phyloP scores from a whole-genome alignment of 2,329 filamentous ascomycete species.

The Calonectria montana region DNA sequence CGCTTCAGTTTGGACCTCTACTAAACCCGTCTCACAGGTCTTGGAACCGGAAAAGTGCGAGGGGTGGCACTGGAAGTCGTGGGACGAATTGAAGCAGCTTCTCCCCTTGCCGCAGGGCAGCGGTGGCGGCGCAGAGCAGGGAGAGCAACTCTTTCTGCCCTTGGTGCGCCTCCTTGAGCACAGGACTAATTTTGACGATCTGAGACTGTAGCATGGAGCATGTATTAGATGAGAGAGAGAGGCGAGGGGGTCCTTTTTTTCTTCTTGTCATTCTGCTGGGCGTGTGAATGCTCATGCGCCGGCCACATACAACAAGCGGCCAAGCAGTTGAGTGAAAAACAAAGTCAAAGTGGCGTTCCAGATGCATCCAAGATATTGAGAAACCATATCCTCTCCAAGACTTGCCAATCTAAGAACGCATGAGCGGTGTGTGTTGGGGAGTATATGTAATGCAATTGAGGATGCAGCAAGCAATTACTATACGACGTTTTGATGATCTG shows the following conservation, averaged over 20 bases:
- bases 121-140: neutral
- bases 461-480: neutral
- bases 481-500: neutral
- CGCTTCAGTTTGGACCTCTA: neutral
- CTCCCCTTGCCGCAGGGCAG: conserved; percentile 29
- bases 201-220: conserved; percentile 26
- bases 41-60: conserved; percentile 64
- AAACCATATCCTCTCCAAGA: neutral
- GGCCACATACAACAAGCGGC: neutral
- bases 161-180: conserved; percentile 46
- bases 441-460: neutral
- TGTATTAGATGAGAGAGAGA: neutral
- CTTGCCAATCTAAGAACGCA: neutral
- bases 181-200: conserved; percentile 29
- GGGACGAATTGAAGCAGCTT: conserved; percentile 54
- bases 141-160: conserved; percentile 47
- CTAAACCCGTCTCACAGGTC: conserved; percentile 39
- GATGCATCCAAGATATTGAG: neutral
- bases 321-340: neutral
- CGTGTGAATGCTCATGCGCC: neutral
- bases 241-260: neutral
- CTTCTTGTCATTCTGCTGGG: neutral
- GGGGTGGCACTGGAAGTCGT: conserved; percentile 61
- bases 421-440: neutral
- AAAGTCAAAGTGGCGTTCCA: neutral